These are phyloP conservation scores for Saccharomycopsis oosterbeekiorum DNA, from an alignment of 805 yeast species.

Conservation along the genomic window DNA sequence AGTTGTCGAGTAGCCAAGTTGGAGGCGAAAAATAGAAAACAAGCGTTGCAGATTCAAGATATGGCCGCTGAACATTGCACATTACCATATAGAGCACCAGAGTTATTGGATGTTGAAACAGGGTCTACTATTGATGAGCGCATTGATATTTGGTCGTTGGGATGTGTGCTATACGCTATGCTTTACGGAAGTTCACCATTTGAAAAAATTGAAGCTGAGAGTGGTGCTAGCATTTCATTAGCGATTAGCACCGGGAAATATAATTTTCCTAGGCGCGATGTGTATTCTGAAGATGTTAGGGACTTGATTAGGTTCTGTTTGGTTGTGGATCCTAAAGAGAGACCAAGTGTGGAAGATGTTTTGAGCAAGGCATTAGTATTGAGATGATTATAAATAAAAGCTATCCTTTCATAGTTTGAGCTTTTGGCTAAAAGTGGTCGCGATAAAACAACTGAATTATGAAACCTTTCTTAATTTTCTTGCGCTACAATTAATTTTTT, in stretches of 20 bases:
- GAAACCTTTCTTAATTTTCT: neutral
- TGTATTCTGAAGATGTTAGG: conserved; percentile 47
- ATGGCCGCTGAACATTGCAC: conserved; percentile 79
- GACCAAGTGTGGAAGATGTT: conserved; percentile 60
- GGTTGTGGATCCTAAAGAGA: conserved; percentile 43
- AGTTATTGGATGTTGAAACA: conserved; percentile 65
- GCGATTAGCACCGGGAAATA: conserved; percentile 66
- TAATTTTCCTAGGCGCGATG: conserved; percentile 25
- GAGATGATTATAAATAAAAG: neutral
- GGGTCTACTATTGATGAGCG: conserved; percentile 58
- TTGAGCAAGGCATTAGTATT: conserved; percentile 35
- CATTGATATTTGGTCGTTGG: conserved; percentile 87
- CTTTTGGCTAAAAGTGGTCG: no score
- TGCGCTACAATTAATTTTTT: no score
- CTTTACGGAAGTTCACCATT: conserved; percentile 80
- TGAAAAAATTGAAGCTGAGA: conserved; percentile 68
- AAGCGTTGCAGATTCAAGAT: conserved; percentile 71
- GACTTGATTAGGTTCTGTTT: conserved; percentile 52
- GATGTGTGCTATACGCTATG: conserved; percentile 70
- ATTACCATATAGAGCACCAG: conserved; percentile 85
- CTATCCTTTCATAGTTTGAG: no score
- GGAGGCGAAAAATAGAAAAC: conserved; percentile 46
- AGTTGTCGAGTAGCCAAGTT: conserved; percentile 60
- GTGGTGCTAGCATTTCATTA: conserved; percentile 72
- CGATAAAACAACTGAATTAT: no score